Base-by-base conservation (phyloP, 768 basidiomycete genomes). In the Russula emetica region DNA sequence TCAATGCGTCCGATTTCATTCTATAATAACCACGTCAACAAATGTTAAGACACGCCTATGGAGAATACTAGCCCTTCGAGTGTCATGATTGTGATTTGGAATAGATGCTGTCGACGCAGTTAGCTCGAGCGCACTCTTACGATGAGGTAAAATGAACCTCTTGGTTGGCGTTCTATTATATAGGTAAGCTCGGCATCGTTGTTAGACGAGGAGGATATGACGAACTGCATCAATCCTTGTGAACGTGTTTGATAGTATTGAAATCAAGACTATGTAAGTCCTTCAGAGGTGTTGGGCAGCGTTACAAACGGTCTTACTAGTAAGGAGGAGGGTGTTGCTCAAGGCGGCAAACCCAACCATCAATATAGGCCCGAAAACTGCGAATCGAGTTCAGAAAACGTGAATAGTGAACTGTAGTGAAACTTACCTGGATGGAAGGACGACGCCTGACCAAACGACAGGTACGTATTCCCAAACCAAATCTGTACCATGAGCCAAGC, bases 161-260 rank as follows among this genome's bases (percentile, higher is more conserved):
- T 72, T 83, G 79, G 55, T 78, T 83, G 3, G 85, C 84, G 71
- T 87, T 85, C 78, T 83, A 63, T 42, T 26, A 28, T 49, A 14
- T 28, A 10, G 42, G 26, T 55, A 22, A 53, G 40, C 32, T 51
- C 40, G 47, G 54, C 18, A 42, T 42, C 16, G 32, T 47, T 47
- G 9, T 60, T 11, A 18, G 55, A 1, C 10, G 28, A 28, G 40
- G 8, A 36, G 56, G 26, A 49, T 45, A 49, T 36, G 34, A 72
- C 82, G 58, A 61, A 83, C 83, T 18, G 78, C 81, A 73, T 87
- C 88, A 63, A 83, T 94, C 55, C 82, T 78, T 2, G 90, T 89
- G 63, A 92, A 93, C 0, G 92, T 94, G 72, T 94, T 94, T 5
- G 93, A 94, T 36, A 97, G 75, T 53, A 95, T 91, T 9, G 92